phyloP scores from a whole-genome alignment of 2,329 filamentous ascomycete species.

The Neocatenulostroma microsporum region DNA sequence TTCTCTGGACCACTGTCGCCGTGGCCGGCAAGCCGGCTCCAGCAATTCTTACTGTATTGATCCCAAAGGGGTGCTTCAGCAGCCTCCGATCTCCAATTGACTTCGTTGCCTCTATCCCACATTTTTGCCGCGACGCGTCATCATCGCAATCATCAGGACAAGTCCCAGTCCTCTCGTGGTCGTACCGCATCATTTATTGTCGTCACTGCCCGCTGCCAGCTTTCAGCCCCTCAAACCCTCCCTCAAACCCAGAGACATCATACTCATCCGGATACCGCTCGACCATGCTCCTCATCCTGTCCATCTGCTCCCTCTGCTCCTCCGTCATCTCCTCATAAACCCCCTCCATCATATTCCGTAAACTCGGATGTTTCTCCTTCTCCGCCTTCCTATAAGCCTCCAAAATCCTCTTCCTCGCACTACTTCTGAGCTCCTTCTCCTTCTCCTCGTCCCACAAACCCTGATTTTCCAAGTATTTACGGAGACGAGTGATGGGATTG shows the following conservation, averaged over 20 bases:
- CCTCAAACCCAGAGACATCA: slow-evolving; percentile 68
- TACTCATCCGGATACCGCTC: slow-evolving; percentile 89
- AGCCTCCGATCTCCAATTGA: no score
- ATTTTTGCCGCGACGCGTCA: no score
- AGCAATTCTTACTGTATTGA: no score
- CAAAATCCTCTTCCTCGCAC: slow-evolving; percentile 65
- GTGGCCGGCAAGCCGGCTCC: no score
- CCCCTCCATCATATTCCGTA: slow-evolving; percentile 71
- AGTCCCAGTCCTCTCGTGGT: no score
- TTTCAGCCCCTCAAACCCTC: slow-evolving; percentile 58
- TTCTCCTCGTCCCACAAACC: slow-evolving; percentile 76
- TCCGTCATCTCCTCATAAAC: slow-evolving; percentile 83
- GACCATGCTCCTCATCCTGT: slow-evolving; percentile 65
- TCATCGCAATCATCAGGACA: no score
- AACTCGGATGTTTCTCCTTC: slow-evolving; percentile 67
- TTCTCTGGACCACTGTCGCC: no score
- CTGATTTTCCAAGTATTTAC: slow-evolving; percentile 84
- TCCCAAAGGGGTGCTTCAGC: no score
- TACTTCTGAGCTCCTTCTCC: slow-evolving; percentile 64
- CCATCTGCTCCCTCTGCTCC: slow-evolving; percentile 68
- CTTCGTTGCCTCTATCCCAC: no score
- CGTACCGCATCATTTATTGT: no score
- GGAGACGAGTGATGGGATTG: slow-evolving; percentile 74
- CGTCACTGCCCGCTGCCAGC: no score
- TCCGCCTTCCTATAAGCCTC: slow-evolving; percentile 79